Evolutionary conservation across 2,329 filamentous ascomycete genomes (phyloP).

Genomic region (Colletotrichum godetiae): DNA sequence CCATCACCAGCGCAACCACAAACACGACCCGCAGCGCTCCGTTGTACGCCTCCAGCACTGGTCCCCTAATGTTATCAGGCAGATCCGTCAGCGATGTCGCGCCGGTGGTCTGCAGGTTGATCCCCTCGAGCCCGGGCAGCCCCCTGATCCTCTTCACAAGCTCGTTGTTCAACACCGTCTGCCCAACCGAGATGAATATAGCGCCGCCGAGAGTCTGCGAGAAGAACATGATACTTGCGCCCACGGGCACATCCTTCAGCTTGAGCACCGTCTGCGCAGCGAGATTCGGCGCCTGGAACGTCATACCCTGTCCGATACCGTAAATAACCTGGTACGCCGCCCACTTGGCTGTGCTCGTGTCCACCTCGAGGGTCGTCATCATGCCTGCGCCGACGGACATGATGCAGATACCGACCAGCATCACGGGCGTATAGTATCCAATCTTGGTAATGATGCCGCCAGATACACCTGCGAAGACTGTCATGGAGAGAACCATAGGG

Average conservation of each 20-base stretch:
- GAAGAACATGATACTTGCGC: conserved; percentile 57
- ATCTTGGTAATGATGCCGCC: conserved; percentile 42
- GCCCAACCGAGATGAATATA: conserved; percentile 57
- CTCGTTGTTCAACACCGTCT: conserved; percentile 56
- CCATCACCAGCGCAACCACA: conserved; percentile 67
- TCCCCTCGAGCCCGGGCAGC: conserved; percentile 42
- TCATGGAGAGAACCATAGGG: conserved; percentile 48
- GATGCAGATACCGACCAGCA: conserved; percentile 48
- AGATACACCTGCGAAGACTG: conserved; percentile 39
- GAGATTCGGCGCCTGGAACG: conserved; percentile 57
- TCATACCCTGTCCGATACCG: conserved; percentile 56
- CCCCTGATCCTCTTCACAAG: conserved; percentile 48
- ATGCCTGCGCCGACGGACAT: conserved; percentile 52
- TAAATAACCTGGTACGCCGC: conserved; percentile 57
- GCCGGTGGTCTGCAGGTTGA: conserved; percentile 32
- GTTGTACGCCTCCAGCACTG: conserved; percentile 66
- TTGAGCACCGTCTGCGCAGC: conserved; percentile 58
- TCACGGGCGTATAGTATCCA: conserved; percentile 56
- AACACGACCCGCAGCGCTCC: conserved; percentile 68
- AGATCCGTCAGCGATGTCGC: conserved; percentile 38
- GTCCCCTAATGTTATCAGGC: conserved; percentile 35
- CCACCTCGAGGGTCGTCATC: conserved; percentile 49
- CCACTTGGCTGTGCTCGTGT: conserved; percentile 47
- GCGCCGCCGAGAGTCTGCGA: conserved; percentile 58
- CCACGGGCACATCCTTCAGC: conserved; percentile 53